These are phyloP conservation scores for Mrakia frigida DNA, from an alignment of 768 basidiomycete species.

Conservation along the genomic window DNA sequence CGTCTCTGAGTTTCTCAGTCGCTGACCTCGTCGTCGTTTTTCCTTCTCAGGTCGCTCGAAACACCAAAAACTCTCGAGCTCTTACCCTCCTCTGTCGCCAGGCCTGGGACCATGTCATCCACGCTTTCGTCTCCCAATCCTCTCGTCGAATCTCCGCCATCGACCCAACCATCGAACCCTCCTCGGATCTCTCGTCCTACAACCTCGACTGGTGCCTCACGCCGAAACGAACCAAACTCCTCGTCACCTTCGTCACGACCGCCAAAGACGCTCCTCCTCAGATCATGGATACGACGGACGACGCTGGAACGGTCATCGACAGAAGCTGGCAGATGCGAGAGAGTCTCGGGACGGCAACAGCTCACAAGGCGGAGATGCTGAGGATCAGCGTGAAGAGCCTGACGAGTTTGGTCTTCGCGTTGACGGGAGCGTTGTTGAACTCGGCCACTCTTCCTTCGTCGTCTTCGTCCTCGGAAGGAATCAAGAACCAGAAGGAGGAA, in stretches of 20 bases:
- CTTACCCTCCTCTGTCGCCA: constrained; percentile 17
- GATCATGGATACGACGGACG: not conserved
- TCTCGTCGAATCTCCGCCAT: constrained; percentile 23
- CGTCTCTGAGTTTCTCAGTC: not conserved
- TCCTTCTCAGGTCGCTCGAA: constrained; percentile 13
- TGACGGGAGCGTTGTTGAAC: constrained; percentile 21
- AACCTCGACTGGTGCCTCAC: constrained; percentile 29
- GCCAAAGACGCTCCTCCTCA: constrained; percentile 13
- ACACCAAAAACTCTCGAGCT: constrained; percentile 18
- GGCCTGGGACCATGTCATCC: constrained; percentile 31
- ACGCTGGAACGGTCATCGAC: not conserved
- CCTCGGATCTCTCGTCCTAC: constrained; percentile 14
- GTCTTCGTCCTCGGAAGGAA: not conserved
- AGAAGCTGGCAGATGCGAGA: constrained; percentile 3
- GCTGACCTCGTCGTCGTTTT: not conserved
- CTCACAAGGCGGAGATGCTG: constrained; percentile 3
- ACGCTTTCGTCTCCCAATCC: constrained; percentile 29
- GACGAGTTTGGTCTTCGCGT: constrained; percentile 14
- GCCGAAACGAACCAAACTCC: constrained; percentile 13
- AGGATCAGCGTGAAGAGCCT: constrained; percentile 17
- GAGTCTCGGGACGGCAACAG: not conserved
- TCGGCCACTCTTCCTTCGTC: not conserved
- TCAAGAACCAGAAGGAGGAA: not conserved
- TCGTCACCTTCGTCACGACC: constrained; percentile 12
- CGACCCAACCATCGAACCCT: constrained; percentile 4